Conservation (phyloP, 768 basidiomycete genomes). For the Tricholoma furcatifolium region DNA sequence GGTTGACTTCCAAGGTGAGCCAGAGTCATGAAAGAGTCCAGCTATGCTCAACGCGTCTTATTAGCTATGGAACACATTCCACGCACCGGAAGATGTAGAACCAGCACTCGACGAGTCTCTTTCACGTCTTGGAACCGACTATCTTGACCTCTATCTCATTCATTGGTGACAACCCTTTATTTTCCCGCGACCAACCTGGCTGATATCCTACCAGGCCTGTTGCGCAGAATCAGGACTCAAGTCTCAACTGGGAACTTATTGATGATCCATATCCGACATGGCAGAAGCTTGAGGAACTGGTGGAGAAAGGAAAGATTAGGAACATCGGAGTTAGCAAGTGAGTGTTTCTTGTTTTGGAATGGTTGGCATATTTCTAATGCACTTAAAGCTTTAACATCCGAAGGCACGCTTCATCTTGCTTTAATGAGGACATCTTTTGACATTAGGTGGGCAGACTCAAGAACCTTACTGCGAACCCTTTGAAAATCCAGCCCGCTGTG, state of each 20-base stretch:
- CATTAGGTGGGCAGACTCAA: constrained; percentile 37
- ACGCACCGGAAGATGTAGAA: constrained; percentile 73
- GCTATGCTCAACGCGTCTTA: background rate
- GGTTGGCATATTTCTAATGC: background rate
- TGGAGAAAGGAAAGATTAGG: constrained; percentile 71
- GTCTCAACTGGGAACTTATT: constrained; percentile 47
- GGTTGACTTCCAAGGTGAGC: constrained; percentile 61
- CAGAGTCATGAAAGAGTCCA: background rate
- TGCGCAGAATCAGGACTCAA: constrained; percentile 58
- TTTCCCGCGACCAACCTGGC: background rate
- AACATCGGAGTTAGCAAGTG: constrained; percentile 88
- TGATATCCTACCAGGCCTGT: constrained; percentile 47
- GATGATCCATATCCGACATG: constrained; percentile 76
- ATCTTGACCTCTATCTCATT: constrained; percentile 64
- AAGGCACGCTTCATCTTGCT: constrained; percentile 27
- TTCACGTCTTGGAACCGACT: constrained; percentile 10
- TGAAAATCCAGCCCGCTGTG: constrained; percentile 62
- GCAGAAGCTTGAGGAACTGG: constrained; percentile 77
- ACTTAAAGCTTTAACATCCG: constrained; percentile 61
- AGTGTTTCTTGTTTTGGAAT: constrained; percentile 12
- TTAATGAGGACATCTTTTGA: constrained; percentile 10
- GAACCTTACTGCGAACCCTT: constrained; percentile 60
- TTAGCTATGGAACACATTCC: constrained; percentile 77
- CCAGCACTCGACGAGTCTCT: constrained; percentile 53
- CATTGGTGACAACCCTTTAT: constrained; percentile 54